These are phyloP conservation scores for Debaryomycetaceae sp. DNA, from an alignment of 1,139 yeast genomes.

Conservation along the genomic window DNA sequence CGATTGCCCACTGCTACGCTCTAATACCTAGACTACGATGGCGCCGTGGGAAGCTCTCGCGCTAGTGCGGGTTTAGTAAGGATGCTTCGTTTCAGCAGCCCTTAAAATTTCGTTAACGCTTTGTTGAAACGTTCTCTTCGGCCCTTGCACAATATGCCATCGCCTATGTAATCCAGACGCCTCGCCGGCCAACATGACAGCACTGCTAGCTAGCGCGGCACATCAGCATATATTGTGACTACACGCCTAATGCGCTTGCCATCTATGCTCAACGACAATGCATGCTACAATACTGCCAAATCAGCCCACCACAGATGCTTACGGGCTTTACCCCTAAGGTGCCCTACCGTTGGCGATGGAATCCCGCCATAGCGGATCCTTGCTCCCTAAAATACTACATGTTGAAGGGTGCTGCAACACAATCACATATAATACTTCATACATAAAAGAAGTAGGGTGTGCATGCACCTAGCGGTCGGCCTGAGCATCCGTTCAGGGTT, in stretches of 20 bases:
- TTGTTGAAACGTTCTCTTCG: neutral
- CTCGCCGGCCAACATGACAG: too few species aligned
- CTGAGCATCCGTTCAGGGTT: neutral
- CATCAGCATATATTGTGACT: too few species aligned
- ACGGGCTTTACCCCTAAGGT: too few species aligned
- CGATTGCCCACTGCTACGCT: neutral
- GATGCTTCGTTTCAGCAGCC: neutral
- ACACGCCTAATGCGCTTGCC: too few species aligned
- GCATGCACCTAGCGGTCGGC: too few species aligned
- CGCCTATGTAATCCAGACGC: neutral
- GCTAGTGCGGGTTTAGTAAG: neutral
- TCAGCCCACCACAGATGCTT: too few species aligned
- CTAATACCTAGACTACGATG: neutral
- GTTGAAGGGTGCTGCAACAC: neutral
- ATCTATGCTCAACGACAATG: too few species aligned
- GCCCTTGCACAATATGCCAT: neutral
- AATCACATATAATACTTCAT: neutral
- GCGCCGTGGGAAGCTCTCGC: neutral
- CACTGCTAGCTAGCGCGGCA: too few species aligned
- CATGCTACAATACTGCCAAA: too few species aligned
- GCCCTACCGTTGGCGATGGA: too few species aligned
- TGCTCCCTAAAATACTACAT: too few species aligned
- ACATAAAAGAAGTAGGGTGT: neutral
- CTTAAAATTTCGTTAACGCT: neutral
- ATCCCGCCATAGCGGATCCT: too few species aligned